Base-by-base conservation (phyloP, 495 filamentous ascomycete genomes). In the Penicillium samsonianum region DNA sequence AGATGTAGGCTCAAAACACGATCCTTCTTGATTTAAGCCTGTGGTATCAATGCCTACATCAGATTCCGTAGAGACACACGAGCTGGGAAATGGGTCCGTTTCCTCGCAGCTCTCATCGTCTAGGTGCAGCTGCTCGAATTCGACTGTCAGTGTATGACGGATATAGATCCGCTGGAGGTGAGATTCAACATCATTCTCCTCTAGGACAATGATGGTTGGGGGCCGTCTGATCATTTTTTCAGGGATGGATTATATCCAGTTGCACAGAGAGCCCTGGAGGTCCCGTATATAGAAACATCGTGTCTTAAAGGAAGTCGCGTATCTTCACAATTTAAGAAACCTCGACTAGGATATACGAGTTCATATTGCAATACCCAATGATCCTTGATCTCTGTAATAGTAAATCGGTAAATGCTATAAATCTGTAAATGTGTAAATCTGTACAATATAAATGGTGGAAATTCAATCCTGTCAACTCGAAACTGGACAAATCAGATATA, bases 151-250 rank as follows among this genome's bases (percentile, higher is more conserved):
- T 12, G 58, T 51, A 47, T 53, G n/a, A 40, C 54, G 68, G 12
- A 56, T 40, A 33, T 60, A 55, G 44, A 67, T 61, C 11, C 59
- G 60, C 25, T 65, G 57, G 26, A 76, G 58, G 19, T 65, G 63
- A 43, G 55, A 62, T 17, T 64, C 70, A 28, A 88, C 62, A 63
- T 88, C 85, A 12, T 74, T 67, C 33, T 79, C 75, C 28, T 76
- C 78, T 38, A 87, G 64, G 8, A 70, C 68, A 61, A 88, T 79
- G 33, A 74, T 68, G 0, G 82, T 84, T 11, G 80, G 78, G 37
- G 69, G 66, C 23, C 79, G 67, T 57, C 84, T 80, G 46, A 88
- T 70, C 85, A 87, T 87, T 52, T 14, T 11, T 65, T 33, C 37
- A 20, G 20, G n/a, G 19, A 37, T 9, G 20, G 7, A n/a, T 6